Evolutionary conservation across 805 yeast genomes (phyloP).

Genomic region (Cyberlindnera xylosilytica): DNA sequence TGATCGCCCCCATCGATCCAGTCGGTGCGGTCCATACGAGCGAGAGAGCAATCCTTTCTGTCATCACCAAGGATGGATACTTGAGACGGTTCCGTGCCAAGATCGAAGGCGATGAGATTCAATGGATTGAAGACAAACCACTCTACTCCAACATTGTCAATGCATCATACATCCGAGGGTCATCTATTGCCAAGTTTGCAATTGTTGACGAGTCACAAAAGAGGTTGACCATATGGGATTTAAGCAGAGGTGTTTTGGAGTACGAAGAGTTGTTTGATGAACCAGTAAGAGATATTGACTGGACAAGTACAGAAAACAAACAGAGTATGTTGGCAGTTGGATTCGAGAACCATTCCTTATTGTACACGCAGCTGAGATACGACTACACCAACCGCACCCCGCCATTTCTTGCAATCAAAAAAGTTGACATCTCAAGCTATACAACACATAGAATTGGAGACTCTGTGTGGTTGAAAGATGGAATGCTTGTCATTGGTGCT

Average conservation of each 20-base stretch:
- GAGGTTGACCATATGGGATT: conserved; percentile 75
- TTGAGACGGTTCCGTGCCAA: conserved; percentile 46
- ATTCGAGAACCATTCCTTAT: conserved; percentile 54
- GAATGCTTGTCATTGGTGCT: conserved; percentile 75
- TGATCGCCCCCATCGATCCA: conserved; percentile 64
- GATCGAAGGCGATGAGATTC: conserved; percentile 30
- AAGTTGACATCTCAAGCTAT: conserved; percentile 63
- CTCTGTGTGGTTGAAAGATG: conserved; percentile 80
- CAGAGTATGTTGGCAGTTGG: conserved; percentile 82
- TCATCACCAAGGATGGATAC: conserved; percentile 51
- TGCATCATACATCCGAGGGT: conserved; percentile 61
- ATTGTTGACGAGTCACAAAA: conserved; percentile 55
- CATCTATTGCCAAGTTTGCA: conserved; percentile 74
- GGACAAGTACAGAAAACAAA: conserved; percentile 70
- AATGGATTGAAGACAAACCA: conserved; percentile 51
- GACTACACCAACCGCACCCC: conserved; percentile 84
- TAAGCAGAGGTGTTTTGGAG: conserved; percentile 63
- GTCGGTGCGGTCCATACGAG: conserved; percentile 40
- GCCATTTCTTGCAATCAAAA: conserved; percentile 71
- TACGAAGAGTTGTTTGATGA: conserved; percentile 43
- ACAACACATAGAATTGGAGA: conserved; percentile 87
- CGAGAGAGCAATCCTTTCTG: conserved; percentile 46
- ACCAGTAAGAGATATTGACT: conserved; percentile 69
- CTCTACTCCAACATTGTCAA: conserved; percentile 54
- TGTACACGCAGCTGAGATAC: conserved; percentile 80